phyloP scores from a whole-genome alignment of 2,329 filamentous ascomycete species.

The Tolypocladium endophyticum region DNA sequence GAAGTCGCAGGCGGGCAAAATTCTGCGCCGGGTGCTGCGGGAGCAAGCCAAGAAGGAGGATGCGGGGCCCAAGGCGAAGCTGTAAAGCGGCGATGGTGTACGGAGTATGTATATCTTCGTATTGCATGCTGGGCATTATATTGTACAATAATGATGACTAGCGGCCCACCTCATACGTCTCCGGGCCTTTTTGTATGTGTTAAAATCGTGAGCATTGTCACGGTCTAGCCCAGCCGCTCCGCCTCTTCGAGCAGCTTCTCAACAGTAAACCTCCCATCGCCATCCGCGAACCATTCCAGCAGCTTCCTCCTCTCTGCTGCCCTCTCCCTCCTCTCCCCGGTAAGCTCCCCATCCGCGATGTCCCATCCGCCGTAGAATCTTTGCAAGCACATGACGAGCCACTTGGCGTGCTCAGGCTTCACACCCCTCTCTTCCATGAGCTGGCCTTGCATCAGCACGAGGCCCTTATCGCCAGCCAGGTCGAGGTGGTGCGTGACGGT shows the following conservation, averaged over 20 bases:
- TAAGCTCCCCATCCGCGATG: slow-evolving; percentile 23
- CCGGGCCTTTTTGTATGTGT: neutral
- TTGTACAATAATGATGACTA: neutral
- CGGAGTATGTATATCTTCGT: neutral
- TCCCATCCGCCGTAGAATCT: slow-evolving; percentile 74
- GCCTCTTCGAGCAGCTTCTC: slow-evolving; percentile 82
- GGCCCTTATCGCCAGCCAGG: slow-evolving; percentile 57
- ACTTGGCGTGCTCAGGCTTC: slow-evolving; percentile 71
- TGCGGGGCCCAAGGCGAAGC: slow-evolving; percentile 19
- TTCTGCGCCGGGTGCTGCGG: slow-evolving; percentile 38
- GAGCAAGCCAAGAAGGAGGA: slow-evolving; percentile 27
- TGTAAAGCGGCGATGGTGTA: slow-evolving; percentile 15
- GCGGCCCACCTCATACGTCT: neutral
- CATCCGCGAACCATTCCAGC: slow-evolving; percentile 70
- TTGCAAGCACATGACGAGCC: slow-evolving; percentile 86
- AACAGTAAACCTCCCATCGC: slow-evolving; percentile 70
- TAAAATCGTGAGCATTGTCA: neutral
- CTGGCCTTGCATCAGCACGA: slow-evolving; percentile 79
- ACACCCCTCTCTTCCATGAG: slow-evolving; percentile 70
- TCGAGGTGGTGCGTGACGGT: slow-evolving; percentile 89
- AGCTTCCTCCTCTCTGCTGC: slow-evolving; percentile 55
- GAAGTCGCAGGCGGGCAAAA: slow-evolving; percentile 52
- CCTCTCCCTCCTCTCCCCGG: slow-evolving; percentile 40
- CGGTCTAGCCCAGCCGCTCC: slow-evolving; percentile 56
- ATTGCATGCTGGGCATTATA: neutral